Conservation (phyloP, 352 stramenopile species). For the Phytophthora colocasiae region DNA sequence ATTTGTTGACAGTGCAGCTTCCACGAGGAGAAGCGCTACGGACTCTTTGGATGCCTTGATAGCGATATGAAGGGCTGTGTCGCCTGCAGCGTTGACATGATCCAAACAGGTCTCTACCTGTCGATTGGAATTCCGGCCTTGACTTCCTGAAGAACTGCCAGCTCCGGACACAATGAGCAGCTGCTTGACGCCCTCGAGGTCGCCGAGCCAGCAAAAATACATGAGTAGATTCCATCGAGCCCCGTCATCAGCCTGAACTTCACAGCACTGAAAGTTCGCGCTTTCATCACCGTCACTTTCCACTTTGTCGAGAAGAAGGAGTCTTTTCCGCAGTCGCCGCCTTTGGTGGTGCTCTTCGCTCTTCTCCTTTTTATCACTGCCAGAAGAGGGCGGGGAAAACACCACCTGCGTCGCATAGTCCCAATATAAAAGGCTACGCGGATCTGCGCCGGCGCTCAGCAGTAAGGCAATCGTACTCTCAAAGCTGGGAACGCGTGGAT, state of each 20-base stretch:
- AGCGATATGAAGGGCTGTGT: slow-evolving; percentile 74
- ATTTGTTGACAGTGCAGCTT: slow-evolving; percentile 42
- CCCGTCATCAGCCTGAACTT: slow-evolving; percentile 49
- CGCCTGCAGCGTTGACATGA: slow-evolving; percentile 65
- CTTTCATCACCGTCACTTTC: slow-evolving; percentile 33
- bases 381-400: slow-evolving; percentile 23
- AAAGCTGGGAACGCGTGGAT: slow-evolving; percentile 40
- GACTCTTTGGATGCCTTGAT: slow-evolving; percentile 55
- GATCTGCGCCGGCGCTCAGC: slow-evolving; percentile 49
- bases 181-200: slow-evolving; percentile 50
- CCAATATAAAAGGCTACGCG: slow-evolving; percentile 60
- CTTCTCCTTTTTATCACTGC: slow-evolving; percentile 26
- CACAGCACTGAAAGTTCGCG: slow-evolving; percentile 33
- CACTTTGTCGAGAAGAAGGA: slow-evolving; percentile 43
- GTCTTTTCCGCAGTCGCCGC: slow-evolving; percentile 31
- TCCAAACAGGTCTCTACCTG: slow-evolving; percentile 57
- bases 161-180: slow-evolving; percentile 36
- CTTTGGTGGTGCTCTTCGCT: slow-evolving; percentile 32
- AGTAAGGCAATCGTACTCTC: slow-evolving; percentile 49
- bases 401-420: slow-evolving; percentile 63
- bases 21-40: slow-evolving; percentile 53
- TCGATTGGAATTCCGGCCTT: slow-evolving; percentile 29
- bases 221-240: slow-evolving; percentile 72
- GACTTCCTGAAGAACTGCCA: slow-evolving; percentile 14
- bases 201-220: slow-evolving; percentile 62